These are phyloP conservation scores for Haplosporangium sp. DNA, from an alignment of 371 early-diverging fungal species.

Conservation along the genomic window DNA sequence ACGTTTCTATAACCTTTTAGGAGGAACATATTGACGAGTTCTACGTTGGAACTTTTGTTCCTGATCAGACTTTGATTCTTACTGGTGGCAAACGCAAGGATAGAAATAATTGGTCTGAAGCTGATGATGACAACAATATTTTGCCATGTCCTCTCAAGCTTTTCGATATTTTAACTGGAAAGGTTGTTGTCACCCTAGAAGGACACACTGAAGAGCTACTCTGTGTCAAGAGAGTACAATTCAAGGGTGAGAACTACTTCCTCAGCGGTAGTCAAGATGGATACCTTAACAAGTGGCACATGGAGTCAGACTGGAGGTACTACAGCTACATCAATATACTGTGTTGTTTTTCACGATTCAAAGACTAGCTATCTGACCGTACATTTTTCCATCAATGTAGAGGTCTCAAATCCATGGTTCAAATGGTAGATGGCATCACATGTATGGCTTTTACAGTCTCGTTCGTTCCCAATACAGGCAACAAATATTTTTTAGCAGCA, in stretches of 20 bases:
- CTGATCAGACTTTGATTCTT: slow-evolving; percentile 65
- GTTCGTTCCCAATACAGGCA: slow-evolving; percentile 93
- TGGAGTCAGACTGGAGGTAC: slow-evolving; percentile 80
- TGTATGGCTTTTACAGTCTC: slow-evolving; percentile 96
- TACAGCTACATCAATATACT: background rate
- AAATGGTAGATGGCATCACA: slow-evolving; percentile 84
- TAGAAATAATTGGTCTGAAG: slow-evolving; percentile 85
- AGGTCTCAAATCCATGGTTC: slow-evolving; percentile 65
- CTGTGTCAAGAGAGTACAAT: slow-evolving; percentile 79
- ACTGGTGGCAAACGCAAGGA: slow-evolving; percentile 88
- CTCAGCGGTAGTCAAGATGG: slow-evolving; percentile 95
- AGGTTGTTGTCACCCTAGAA: slow-evolving; percentile 75
- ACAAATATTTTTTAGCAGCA: slow-evolving; percentile 90
- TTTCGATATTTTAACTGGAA: slow-evolving; percentile 79
- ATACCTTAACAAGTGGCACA: slow-evolving; percentile 88
- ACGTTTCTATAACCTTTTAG: slow-evolving; percentile 8
- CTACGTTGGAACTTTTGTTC: slow-evolving; percentile 82
- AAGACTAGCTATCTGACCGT: background rate
- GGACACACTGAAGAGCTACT: slow-evolving; percentile 92
- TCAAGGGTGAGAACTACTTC: slow-evolving; percentile 82
- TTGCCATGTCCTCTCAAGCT: slow-evolving; percentile 90
- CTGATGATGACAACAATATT: slow-evolving; percentile 93
- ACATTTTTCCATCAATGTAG: slow-evolving; percentile 23
- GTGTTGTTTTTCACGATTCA: background rate
- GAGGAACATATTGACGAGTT: slow-evolving; percentile 92